Base-by-base conservation (phyloP, 371 early-diverging fungal genomes). In the Nematocida major region DNA sequence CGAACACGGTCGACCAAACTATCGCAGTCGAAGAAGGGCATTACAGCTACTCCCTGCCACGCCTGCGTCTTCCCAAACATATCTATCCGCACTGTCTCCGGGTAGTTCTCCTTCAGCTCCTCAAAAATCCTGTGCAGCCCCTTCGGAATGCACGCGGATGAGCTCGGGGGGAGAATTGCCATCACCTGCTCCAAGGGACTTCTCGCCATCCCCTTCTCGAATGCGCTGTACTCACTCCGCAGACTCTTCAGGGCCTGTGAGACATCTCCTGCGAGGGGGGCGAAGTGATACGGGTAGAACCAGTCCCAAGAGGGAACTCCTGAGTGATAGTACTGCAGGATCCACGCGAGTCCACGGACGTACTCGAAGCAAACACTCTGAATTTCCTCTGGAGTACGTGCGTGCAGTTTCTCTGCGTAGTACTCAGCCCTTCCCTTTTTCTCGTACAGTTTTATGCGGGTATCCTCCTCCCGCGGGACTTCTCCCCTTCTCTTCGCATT, bases 211-310 rank as follows among this genome's bases (percentile, higher is more conserved):
- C 51, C 90, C 89, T 82, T 94, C 93, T 9, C 39, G 38, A 59
- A 78, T 40, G 2, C 42, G 91, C 82, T 59, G 88, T 83, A 51
- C 84, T 89, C 77, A 91, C 87, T 77, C 90, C 89, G 26, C 40
- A 11, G 1, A n/a, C 26, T 51, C 1, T 26, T 7, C 18, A 73
- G 76, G 9, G 65, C 40, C 4, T 28, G 30, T 47, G 88, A 86
- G 81, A 96, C 91, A 83, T 94, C 93, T 3, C 89, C 88, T 2
- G 92, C 91, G 85, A 93, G 91, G 11, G 99, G 99, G 22, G 97
- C 92, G 84, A 94, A 98, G 84, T 96, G 92, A 83, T 91, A 92
- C 2, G 96, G 96, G 82, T 91, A 98, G 86, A 89, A 96, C 94
- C 95, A 98, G 39, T 90, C 89, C 99, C 99, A 98, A 24, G 93